phyloP scores from a whole-genome alignment of 345 rosid genomes.

The rapeseed (Brassica napus) region DNA sequence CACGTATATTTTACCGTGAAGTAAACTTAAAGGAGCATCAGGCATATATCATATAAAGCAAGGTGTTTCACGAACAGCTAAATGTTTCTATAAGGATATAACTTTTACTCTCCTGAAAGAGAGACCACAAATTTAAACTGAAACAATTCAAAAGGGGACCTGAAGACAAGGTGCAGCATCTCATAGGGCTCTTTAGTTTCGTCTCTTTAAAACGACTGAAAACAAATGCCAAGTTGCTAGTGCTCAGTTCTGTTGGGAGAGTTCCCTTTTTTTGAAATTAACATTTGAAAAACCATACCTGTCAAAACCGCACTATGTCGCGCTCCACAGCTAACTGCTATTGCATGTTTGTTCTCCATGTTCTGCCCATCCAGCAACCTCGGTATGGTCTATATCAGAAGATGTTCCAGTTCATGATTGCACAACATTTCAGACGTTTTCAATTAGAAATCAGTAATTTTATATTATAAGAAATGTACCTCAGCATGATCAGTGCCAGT shows the following conservation, averaged over 20 bases:
- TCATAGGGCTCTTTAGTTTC: slow-evolving; percentile 45
- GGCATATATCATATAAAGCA: not conserved
- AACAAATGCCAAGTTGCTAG: slow-evolving; percentile 31
- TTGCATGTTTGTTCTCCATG: slow-evolving; percentile 56
- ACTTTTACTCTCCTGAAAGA: slow-evolving; percentile 11
- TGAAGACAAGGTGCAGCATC: slow-evolving; percentile 36
- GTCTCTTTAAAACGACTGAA: slow-evolving; percentile 36
- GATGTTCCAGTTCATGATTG: too few species aligned
- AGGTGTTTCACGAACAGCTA: not conserved
- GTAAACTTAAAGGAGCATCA: not conserved
- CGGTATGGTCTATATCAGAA: slow-evolving; percentile 54
- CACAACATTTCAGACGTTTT: not conserved
- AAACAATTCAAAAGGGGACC: slow-evolving; percentile 39
- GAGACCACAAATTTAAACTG: slow-evolving; percentile 18
- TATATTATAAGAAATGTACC: slow-evolving; percentile 43
- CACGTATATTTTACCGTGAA: not conserved
- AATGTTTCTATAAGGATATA: not conserved
- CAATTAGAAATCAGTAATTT: not conserved
- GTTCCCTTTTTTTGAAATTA: slow-evolving; percentile 17
- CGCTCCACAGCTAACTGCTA: slow-evolving; percentile 73
- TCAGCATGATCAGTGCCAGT: slow-evolving; percentile 74
- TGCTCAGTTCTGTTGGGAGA: slow-evolving; percentile 22
- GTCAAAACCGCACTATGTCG: slow-evolving; percentile 68
- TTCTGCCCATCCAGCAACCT: slow-evolving; percentile 61
- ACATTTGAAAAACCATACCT: slow-evolving; percentile 47